phyloP scores from a whole-genome alignment of 2,329 filamentous ascomycete species.

The Arthrocladium fulminans region DNA sequence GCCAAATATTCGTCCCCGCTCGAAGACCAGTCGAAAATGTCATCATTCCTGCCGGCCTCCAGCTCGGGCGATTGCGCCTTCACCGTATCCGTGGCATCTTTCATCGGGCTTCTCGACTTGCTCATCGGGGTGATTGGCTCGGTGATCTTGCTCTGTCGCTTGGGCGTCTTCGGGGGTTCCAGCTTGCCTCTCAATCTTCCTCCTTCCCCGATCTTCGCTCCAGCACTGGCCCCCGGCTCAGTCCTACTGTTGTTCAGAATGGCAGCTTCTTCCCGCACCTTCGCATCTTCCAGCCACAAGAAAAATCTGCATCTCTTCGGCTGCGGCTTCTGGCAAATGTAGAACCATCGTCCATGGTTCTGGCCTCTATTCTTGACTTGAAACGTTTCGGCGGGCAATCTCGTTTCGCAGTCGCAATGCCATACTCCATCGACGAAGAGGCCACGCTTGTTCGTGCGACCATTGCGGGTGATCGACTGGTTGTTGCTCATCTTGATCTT shows the following conservation, averaged over 20 bases:
- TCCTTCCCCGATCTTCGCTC: neutral
- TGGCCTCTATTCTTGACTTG: slow-evolving; percentile 49
- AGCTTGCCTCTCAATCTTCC: slow-evolving; percentile 6
- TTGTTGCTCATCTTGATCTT: slow-evolving; percentile 10
- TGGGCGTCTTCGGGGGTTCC: slow-evolving; percentile 23
- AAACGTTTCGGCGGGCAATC: slow-evolving; percentile 46
- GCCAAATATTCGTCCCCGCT: slow-evolving; percentile 28
- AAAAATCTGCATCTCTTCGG: slow-evolving; percentile 50
- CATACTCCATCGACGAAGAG: slow-evolving; percentile 38
- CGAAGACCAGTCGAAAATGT: slow-evolving; percentile 32
- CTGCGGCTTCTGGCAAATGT: slow-evolving; percentile 47
- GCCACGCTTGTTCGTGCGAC: slow-evolving; percentile 26
- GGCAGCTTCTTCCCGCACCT: slow-evolving; percentile 42
- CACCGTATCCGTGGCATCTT: neutral
- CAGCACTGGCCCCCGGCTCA: slow-evolving; percentile 28
- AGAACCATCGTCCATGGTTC: slow-evolving; percentile 52
- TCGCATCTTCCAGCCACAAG: slow-evolving; percentile 52
- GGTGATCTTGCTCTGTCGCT: slow-evolving; percentile 10
- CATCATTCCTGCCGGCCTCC: slow-evolving; percentile 25
- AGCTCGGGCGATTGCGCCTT: neutral
- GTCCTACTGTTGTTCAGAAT: slow-evolving; percentile 42
- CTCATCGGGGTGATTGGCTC: slow-evolving; percentile 15
- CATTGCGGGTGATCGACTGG: slow-evolving; percentile 16
- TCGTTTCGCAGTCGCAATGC: slow-evolving; percentile 49
- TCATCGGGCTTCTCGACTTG: neutral